Evolutionary conservation across 2,329 filamentous ascomycete species (phyloP).

Genomic region (Sclerotinia nivalis): DNA sequence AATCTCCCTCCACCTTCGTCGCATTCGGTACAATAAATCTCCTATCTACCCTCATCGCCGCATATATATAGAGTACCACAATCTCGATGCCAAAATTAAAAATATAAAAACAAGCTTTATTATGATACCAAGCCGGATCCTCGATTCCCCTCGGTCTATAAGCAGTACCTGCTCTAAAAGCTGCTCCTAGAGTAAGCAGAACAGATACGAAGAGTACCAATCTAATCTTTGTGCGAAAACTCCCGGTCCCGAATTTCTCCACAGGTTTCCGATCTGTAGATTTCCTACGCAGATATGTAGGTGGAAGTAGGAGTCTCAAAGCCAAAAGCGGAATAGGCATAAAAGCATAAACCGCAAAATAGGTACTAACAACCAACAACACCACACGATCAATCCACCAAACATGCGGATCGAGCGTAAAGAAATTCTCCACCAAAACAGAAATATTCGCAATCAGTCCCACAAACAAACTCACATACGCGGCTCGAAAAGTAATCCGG

Average conservation of each 20-base stretch:
- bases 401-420: conserved; percentile 54
- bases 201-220: conserved; percentile 60
- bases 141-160: conserved; percentile 4
- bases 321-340: conserved; percentile 54
- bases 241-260: conserved; percentile 66
- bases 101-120: conserved; percentile 71
- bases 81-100: conserved; percentile 79
- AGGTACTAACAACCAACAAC: conserved; percentile 49
- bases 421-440: conserved; percentile 12
- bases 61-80: conserved; percentile 65
- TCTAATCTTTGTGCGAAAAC: conserved; percentile 63
- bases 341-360: conserved; percentile 61
- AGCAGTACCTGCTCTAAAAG: conserved; percentile 60
- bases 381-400: conserved; percentile 55
- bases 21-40: conserved; percentile 75
- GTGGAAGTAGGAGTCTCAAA: neutral
- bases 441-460: conserved; percentile 62
- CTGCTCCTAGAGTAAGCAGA: conserved; percentile 66
- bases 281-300: neutral
- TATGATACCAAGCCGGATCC: conserved; percentile 45
- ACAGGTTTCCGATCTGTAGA: conserved; percentile 41
- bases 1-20: conserved; percentile 55
- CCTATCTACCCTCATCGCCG: conserved; percentile 68
- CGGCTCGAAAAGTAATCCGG: conserved; percentile 43
- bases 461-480: conserved; percentile 63